These are phyloP conservation scores for Lasiosphaeria hispida DNA, from an alignment of 495 filamentous ascomycete species.

Conservation along the genomic window DNA sequence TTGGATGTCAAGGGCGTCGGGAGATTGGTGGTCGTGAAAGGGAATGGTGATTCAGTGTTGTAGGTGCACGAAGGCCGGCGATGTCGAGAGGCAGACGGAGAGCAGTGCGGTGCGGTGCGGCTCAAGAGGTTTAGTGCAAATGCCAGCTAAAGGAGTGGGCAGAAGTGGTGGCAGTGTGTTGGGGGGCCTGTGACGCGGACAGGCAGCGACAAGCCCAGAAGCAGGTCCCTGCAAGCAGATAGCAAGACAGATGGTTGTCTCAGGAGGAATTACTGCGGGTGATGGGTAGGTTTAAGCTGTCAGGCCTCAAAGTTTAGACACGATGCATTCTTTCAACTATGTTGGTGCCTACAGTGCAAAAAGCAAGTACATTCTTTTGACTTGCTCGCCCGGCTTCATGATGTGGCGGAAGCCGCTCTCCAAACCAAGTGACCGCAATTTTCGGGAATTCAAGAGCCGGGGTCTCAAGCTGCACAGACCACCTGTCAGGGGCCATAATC, in stretches of 20 bases:
- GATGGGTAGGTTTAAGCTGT: not conserved
- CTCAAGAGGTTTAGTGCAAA: constrained; percentile 24
- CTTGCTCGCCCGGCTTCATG: not conserved
- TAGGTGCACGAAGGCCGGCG: constrained; percentile 24
- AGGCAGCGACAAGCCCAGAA: constrained; percentile 4
- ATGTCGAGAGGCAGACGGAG: constrained; percentile 31
- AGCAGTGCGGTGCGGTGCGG: constrained; percentile 31
- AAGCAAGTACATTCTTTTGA: too few species aligned
- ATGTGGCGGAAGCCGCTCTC: not conserved
- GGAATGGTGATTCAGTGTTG: constrained; percentile 25
- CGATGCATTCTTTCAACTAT: too few species aligned
- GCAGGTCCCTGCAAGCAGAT: not conserved
- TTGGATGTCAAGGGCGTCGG: constrained; percentile 17
- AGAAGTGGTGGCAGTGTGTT: constrained; percentile 18
- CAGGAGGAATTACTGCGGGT: not conserved
- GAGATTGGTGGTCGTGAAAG: constrained; percentile 16
- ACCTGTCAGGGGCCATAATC: not conserved
- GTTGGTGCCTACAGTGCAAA: too few species aligned
- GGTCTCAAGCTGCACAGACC: constrained; percentile 5
- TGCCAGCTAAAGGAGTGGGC: constrained; percentile 21
- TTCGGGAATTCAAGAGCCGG: constrained; percentile 13
- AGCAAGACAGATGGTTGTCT: not conserved
- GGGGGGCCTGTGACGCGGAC: not conserved
- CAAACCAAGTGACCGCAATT: not conserved
- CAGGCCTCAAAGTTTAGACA: too few species aligned